These are phyloP conservation scores for Trypanosomatidae sp. DNA, from an alignment of 208 protist species.

Conservation along the genomic window DNA sequence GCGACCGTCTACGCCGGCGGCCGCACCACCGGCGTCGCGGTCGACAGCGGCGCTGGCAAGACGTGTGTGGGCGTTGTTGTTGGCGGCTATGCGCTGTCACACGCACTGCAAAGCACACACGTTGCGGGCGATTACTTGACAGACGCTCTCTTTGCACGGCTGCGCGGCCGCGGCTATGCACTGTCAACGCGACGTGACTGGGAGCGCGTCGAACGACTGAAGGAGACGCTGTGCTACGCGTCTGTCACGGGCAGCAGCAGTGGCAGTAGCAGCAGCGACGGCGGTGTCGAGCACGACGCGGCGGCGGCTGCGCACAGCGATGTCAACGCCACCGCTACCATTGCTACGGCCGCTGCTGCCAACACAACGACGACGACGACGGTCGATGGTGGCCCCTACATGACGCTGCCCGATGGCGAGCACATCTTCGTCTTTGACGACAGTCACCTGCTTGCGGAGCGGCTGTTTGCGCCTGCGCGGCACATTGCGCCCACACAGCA, in stretches of 20 bases:
- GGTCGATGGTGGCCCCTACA: slow-evolving; percentile 6
- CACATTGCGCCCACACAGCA: slow-evolving; percentile 15
- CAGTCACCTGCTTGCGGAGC: slow-evolving; percentile 74
- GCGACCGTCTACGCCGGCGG: slow-evolving; percentile 97
- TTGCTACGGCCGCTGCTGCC: too few relatives aligned
- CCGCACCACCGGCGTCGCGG: slow-evolving; percentile 94
- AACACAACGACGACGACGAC: slow-evolving; percentile 4
- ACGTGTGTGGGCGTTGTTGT: slow-evolving; percentile 97
- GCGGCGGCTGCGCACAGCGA: background rate
- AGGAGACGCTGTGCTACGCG: slow-evolving; percentile 70
- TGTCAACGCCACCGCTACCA: background rate
- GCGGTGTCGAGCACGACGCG: slow-evolving; percentile 2
- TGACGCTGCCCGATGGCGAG: slow-evolving; percentile 82
- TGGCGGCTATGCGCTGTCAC: slow-evolving; percentile 89
- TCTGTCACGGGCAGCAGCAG: slow-evolving; percentile 11
- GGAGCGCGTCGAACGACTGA: slow-evolving; percentile 51
- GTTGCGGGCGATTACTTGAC: slow-evolving; percentile 78
- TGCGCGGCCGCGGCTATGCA: slow-evolving; percentile 69
- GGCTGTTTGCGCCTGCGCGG: slow-evolving; percentile 52
- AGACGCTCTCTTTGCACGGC: slow-evolving; percentile 35
- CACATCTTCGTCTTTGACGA: slow-evolving; percentile 69
- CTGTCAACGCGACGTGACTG: slow-evolving; percentile 79
- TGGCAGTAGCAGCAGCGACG: background rate
- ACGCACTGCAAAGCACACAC: slow-evolving; percentile 36
- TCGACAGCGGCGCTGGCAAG: slow-evolving; percentile 98